A percentile compares a stretch with the other conserved stretches of the same genome.
These are phyloP conservation scores for Septoria linicola DNA, from an alignment of 2,329 filamentous ascomycete genomes.

Conservation along the genomic window DNA sequence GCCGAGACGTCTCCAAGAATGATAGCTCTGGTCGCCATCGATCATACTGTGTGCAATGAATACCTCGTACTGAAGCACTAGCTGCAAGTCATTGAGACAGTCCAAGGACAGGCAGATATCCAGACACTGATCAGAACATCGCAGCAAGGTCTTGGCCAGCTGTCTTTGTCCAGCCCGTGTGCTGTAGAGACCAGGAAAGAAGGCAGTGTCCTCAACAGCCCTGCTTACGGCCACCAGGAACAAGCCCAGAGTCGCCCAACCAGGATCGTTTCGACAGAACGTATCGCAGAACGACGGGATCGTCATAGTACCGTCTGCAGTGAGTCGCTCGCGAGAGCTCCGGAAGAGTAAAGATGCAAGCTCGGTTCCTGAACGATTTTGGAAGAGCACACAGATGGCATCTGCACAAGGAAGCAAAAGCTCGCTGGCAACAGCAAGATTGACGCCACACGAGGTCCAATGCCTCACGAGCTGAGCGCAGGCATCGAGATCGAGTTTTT, in stretches of 20 bases:
- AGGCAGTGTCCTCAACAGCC: constrained; percentile 36
- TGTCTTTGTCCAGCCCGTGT: constrained; percentile 33
- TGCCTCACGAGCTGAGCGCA: constrained; percentile 27
- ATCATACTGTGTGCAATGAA: constrained; percentile 47
- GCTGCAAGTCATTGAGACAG: constrained; percentile 48
- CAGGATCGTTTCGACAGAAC: constrained; percentile 22
- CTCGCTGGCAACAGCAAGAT: constrained; percentile 31
- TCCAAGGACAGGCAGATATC: constrained; percentile 38
- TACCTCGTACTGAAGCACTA: constrained; percentile 49
- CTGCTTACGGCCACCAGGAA: constrained; percentile 44
- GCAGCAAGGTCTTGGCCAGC: constrained; percentile 24
- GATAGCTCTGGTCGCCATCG: constrained; percentile 41
- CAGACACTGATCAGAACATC: constrained; percentile 38
- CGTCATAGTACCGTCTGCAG: not conserved
- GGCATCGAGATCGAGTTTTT: constrained; percentile 15
- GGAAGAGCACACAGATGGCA: constrained; percentile 22
- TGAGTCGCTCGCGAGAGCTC: constrained; percentile 13
- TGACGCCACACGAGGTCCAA: constrained; percentile 33
- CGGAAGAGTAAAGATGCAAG: constrained; percentile 7
- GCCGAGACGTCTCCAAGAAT: constrained; percentile 50
- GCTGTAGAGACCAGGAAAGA: constrained; percentile 37
- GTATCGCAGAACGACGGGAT: constrained; percentile 7
- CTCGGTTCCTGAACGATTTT: constrained; percentile 3
- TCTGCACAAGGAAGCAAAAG: constrained; percentile 29
- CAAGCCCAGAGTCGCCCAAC: constrained; percentile 45